Evolutionary conservation across 202 grass and related monocot genomes (phyloP).

Genomic region (Bolboschoenoplectus hybrid): DNA sequence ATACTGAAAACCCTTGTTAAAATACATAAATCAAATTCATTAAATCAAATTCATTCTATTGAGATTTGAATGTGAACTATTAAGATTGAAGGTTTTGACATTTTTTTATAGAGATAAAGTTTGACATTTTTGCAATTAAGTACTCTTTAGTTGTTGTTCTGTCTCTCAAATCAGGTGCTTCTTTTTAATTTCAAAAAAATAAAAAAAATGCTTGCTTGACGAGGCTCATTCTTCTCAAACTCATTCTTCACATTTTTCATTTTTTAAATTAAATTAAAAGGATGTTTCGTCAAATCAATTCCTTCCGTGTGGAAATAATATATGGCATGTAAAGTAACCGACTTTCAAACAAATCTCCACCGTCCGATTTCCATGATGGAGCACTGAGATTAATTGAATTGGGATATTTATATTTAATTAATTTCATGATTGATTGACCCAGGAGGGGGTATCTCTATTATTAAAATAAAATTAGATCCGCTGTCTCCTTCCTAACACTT

Average conservation of each 20-base stretch:
- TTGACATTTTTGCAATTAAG: background rate
- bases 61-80: background rate
- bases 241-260: conserved; percentile 26
- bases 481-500: conserved; percentile 34
- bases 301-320: background rate
- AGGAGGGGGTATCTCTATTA: background rate
- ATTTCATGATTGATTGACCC: background rate
- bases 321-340: background rate
- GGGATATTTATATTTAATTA: too few species aligned
- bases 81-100: background rate
- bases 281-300: background rate
- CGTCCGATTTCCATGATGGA: background rate
- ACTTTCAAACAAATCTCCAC: background rate
- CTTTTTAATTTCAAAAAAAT: background rate
- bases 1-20: background rate
- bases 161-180: conserved; percentile 5
- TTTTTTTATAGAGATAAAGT: background rate
- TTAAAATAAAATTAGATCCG: conserved; percentile 29
- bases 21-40: background rate
- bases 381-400: background rate
- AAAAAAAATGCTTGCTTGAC: background rate
- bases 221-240: conserved; percentile 16
- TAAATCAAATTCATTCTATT: background rate
- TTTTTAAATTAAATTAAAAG: background rate
- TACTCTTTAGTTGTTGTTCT: background rate